Conservation (phyloP, 768 basidiomycete species). For the Exsudoporus frostii region DNA sequence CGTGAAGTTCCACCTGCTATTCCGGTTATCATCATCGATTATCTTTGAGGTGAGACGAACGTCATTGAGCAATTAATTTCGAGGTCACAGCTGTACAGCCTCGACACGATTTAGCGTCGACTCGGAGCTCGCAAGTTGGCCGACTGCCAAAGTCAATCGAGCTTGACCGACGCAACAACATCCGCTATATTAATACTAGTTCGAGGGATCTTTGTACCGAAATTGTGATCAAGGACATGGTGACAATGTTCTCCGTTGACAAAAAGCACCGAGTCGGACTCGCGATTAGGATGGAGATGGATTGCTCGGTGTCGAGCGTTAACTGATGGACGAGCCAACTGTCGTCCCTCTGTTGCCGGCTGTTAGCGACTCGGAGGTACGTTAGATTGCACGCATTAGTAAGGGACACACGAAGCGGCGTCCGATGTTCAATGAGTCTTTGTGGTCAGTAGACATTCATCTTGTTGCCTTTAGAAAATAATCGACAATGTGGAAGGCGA, state of each 20-base stretch:
- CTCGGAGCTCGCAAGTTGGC: no score
- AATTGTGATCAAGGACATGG: background rate
- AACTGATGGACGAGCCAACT: background rate
- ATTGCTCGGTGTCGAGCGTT: no score
- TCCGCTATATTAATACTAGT: background rate
- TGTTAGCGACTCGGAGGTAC: background rate
- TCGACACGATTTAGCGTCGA: no score
- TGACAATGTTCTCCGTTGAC: background rate
- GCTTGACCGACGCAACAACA: background rate
- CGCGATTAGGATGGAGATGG: background rate
- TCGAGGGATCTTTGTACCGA: background rate
- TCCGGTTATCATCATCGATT: background rate
- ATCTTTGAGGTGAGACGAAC: background rate
- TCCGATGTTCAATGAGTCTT: no score
- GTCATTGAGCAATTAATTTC: background rate
- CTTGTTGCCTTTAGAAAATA: background rate
- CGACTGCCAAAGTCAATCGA: background rate
- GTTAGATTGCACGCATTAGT: no score
- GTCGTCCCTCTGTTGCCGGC: background rate
- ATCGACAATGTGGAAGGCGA: background rate
- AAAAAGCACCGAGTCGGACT: background rate
- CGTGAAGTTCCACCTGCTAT: background rate
- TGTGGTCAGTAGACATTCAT: background rate
- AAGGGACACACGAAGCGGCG: background rate
- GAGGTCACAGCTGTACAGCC: no score